Evolutionary conservation across 495 filamentous ascomycete genomes (phyloP).

Genomic region (Neurospora sp.): DNA sequence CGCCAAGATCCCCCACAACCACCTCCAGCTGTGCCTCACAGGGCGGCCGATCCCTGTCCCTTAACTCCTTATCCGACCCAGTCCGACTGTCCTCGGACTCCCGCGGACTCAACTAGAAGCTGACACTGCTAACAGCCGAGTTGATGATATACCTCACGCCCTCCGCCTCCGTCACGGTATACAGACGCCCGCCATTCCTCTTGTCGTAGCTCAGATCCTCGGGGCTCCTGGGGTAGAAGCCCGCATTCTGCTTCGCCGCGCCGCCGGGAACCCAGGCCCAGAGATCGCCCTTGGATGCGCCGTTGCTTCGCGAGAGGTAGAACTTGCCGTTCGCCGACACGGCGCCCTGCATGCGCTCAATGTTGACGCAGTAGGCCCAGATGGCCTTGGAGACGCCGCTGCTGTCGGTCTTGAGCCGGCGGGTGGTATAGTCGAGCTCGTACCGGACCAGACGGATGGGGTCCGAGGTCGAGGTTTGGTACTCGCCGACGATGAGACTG

Average conservation of each 20-base stretch:
- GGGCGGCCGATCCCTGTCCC: not conserved
- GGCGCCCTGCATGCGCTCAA: constrained; percentile 12
- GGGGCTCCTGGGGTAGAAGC: constrained; percentile 1
- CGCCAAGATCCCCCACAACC: not conserved
- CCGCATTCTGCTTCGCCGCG: not conserved
- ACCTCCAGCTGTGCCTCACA: not conserved
- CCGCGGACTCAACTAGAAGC: not conserved
- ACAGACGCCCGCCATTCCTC: constrained; percentile 4
- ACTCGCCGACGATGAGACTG: constrained; percentile 9
- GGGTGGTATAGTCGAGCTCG: constrained; percentile 3
- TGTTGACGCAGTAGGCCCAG: constrained; percentile 11
- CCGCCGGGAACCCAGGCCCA: constrained; percentile 9
- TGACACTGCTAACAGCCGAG: not conserved
- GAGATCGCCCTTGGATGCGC: constrained; percentile 3
- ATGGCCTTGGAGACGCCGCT: constrained; percentile 2
- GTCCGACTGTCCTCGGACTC: not conserved
- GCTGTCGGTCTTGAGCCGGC: constrained; percentile 5
- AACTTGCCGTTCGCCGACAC: constrained; percentile 12
- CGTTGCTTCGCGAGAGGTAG: constrained; percentile 12
- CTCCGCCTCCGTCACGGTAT: constrained; percentile 1
- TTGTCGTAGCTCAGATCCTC: constrained; percentile 9
- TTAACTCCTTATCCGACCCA: not conserved
- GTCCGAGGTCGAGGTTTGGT: not conserved
- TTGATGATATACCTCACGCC: constrained; percentile 3
- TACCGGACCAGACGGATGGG: constrained; percentile 8